Percentiles rank a stretch among this genome's conserved stretches.
Conservation (phyloP, 305 asterid genomes). For the Vinca major region DNA sequence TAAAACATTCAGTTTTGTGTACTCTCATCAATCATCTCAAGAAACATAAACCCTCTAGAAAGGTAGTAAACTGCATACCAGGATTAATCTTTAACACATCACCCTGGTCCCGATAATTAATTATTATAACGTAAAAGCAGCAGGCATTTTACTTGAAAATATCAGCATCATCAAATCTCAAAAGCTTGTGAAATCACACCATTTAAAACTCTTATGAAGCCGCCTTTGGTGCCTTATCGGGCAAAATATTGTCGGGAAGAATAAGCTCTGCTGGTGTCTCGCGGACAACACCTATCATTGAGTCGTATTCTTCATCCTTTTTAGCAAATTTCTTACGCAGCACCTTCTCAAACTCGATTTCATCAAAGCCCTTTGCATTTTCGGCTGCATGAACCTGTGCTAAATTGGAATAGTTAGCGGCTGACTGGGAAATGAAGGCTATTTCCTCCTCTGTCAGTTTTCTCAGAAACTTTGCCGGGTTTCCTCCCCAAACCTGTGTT, state of each 20-base stretch:
- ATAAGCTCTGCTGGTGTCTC: conserved; percentile 44
- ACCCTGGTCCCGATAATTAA: not conserved
- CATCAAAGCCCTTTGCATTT: conserved; percentile 69
- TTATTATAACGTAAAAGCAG: conserved; percentile 3
- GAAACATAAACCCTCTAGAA: not conserved
- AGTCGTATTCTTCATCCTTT: conserved; percentile 49
- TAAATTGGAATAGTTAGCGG: conserved; percentile 58
- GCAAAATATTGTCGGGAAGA: conserved; percentile 32
- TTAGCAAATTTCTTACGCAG: conserved; percentile 50
- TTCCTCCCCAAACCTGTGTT: conserved; percentile 90
- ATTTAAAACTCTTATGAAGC: conserved; percentile 14
- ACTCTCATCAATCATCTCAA: conserved; percentile 7
- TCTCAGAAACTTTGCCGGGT: conserved; percentile 90
- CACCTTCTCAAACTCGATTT: conserved; percentile 72
- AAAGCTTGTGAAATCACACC: not conserved
- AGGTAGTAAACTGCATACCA: not conserved
- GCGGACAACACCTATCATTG: conserved; percentile 41
- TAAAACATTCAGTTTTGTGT: conserved; percentile 1
- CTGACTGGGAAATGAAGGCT: conserved; percentile 76
- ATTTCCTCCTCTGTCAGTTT: conserved; percentile 84
- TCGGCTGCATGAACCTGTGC: conserved; percentile 82
- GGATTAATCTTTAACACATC: conserved; percentile 6
- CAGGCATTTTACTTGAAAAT: not conserved
- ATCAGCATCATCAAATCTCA: not conserved
- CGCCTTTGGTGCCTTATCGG: conserved; percentile 41